Base-by-base conservation (phyloP, 2,329 filamentous ascomycete genomes). In the Alternaria brassicae region DNA sequence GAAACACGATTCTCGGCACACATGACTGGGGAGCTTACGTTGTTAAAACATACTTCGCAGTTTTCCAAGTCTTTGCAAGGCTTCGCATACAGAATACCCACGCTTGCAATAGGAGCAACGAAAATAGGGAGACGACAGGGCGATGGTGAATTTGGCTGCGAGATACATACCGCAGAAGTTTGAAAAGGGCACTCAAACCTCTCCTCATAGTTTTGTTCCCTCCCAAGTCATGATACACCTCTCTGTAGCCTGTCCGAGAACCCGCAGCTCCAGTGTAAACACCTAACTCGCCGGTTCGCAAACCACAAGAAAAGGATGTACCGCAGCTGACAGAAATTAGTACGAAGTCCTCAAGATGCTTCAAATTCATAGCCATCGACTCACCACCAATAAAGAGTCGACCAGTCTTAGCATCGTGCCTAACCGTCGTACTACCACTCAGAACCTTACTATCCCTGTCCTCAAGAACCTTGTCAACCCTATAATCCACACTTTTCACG, bases 341-440 rank as follows among this genome's bases (percentile, higher is more conserved):
- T 23, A 45, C 37, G 21, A 1, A 0, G 2, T 41, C 2, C 6
- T 8, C 19, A n/a, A 2, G 15, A 10, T 4, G 2, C 6, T 30
- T 6, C 12, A 39, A 9, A 6, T 17, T 5, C 44, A 12, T 1
- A 0, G 7, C 17, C n/a, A 6, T 25, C 9, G 27, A 65, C 65
- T 65, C 50, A 72, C 67, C 67, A 7, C 69, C 66, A 36, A 74
- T 42, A 21, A 72, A 75, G 17, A 75, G 36, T 25, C 67, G 56
- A 2, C 68, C 68, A 6, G 65, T 74, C 57, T 68, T 70, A 1
- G 50, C 63, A 65, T 75, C 72, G 42, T 74, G 71, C 19, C 64
- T 59, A 0, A 69, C 68, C 1, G 69, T 73, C 7, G 72, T 75
- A 19, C 63, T 61, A 1, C 65, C 67, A 55, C 58, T 63, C 13